These are phyloP conservation scores for Eucalyptus pauciflora DNA, from an alignment of 345 rosid genomes.

Conservation along the genomic window DNA sequence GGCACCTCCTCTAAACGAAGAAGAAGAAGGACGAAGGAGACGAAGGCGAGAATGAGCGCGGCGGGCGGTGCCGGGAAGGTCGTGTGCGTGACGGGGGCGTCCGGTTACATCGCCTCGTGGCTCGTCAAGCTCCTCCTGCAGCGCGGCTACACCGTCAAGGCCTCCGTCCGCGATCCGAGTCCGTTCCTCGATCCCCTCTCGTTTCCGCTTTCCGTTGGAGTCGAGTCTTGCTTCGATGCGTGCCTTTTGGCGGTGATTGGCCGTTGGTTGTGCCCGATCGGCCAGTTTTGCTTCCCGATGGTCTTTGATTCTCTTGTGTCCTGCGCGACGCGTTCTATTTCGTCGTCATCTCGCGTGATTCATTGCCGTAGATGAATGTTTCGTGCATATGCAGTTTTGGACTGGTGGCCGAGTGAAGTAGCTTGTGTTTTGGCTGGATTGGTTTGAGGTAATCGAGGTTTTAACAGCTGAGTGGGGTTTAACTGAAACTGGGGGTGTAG, in stretches of 20 bases:
- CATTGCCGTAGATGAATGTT: background rate
- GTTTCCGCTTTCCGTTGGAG: background rate
- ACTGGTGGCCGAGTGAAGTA: background rate
- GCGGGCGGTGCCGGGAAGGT: constrained; percentile 33
- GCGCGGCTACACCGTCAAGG: constrained; percentile 75
- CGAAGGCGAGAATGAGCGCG: constrained; percentile 20
- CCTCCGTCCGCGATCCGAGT: constrained; percentile 86
- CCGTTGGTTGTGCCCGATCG: background rate
- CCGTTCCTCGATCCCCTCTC: constrained; percentile 6
- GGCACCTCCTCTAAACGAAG: background rate
- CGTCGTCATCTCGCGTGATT: background rate
- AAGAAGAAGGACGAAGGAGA: background rate
- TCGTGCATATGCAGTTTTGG: background rate
- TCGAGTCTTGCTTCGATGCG: background rate
- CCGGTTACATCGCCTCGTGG: constrained; percentile 90
- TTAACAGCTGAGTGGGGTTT: background rate
- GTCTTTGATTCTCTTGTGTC: background rate
- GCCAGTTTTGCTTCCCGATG: background rate
- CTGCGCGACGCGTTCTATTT: background rate
- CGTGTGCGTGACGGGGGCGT: constrained; percentile 86
- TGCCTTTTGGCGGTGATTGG: background rate
- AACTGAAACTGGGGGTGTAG: background rate
- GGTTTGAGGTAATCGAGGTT: background rate
- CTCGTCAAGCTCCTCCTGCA: constrained; percentile 73
- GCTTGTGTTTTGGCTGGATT: background rate